Percentiles rank a stretch among this genome's conserved stretches.
These are phyloP conservation scores for Rhizomucor pusillus DNA, from an alignment of 371 early-diverging fungal species.

Conservation along the genomic window DNA sequence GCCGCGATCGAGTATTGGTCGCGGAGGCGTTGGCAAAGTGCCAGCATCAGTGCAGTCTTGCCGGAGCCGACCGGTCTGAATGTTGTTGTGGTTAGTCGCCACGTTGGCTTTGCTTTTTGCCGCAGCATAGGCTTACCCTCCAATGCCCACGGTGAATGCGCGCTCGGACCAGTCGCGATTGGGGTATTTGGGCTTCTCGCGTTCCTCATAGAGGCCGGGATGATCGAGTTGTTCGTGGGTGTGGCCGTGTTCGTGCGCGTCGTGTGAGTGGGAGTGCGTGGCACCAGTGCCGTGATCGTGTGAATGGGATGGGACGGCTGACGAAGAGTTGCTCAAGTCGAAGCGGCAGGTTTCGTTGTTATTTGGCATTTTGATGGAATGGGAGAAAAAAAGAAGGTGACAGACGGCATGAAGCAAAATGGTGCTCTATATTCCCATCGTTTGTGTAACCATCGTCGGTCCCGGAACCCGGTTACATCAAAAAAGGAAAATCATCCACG, in stretches of 20 bases:
- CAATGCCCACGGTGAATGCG: conserved; percentile 93
- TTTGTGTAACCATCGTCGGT: no score
- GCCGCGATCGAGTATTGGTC: conserved; percentile 79
- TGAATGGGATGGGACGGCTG: conserved; percentile 18
- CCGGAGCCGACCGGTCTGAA: conserved; percentile 91
- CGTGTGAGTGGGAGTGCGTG: conserved; percentile 38
- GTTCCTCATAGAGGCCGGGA: conserved; percentile 82
- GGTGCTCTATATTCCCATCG: no score
- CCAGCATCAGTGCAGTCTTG: conserved; percentile 93
- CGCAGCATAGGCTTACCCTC: conserved; percentile 60
- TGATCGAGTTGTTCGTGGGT: conserved; percentile 87
- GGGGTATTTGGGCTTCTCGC: conserved; percentile 66
- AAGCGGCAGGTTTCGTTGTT: conserved; percentile 28
- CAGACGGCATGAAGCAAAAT: no score
- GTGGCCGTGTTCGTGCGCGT: conserved; percentile 49
- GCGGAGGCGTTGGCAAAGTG: conserved; percentile 81
- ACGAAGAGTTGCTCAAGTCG: conserved; percentile 19
- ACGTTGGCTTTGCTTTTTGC: not conserved
- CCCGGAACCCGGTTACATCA: no score
- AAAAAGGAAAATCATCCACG: no score
- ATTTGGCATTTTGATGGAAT: not conserved
- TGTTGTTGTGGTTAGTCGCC: not conserved
- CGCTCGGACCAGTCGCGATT: conserved; percentile 88
- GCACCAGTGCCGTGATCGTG: conserved; percentile 27
- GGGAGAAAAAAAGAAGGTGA: conserved; percentile 4